A percentile compares a stretch with the other conserved stretches of the same genome.
Conservation (phyloP, 2,329 filamentous ascomycete species). For the Fusarium verrucosum region DNA sequence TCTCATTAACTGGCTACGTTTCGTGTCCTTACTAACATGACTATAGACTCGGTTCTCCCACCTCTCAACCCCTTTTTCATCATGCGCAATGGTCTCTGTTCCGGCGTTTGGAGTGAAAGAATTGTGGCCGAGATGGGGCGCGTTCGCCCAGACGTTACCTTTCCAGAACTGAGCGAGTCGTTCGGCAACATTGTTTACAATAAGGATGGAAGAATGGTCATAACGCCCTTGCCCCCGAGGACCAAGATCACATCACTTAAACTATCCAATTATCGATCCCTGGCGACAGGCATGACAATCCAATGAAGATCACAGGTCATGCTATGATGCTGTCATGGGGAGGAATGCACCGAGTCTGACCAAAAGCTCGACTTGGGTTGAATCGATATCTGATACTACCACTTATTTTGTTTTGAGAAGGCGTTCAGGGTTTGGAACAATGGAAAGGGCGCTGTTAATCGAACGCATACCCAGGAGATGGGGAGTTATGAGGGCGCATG, state of each 20-base stretch:
- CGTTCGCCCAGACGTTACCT: conserved; percentile 66
- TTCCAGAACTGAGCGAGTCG: conserved; percentile 70
- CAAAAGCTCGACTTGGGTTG: neutral
- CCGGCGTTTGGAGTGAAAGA: conserved; percentile 75
- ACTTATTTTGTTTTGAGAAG: conserved; percentile 25
- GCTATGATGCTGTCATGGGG: neutral
- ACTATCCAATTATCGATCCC: conserved; percentile 64
- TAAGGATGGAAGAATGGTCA: conserved; percentile 67
- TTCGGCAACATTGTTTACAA: conserved; percentile 68
- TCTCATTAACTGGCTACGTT: conserved; percentile 12
- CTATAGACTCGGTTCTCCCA: conserved; percentile 72
- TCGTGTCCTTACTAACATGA: conserved; percentile 28
- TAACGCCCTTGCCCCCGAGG: conserved; percentile 64
- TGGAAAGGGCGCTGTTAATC: conserved; percentile 35
- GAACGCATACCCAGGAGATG: conserved; percentile 42
- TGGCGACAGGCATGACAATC: conserved; percentile 53
- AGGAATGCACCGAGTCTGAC: neutral
- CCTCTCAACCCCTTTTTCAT: conserved; percentile 78
- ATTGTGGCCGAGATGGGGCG: conserved; percentile 70
- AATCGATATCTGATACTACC: neutral
- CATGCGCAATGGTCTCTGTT: conserved; percentile 67
- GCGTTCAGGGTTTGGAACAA: conserved; percentile 37
- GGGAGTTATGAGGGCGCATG: conserved; percentile 44
- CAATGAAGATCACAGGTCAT: conserved; percentile 37
- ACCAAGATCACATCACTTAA: conserved; percentile 65